A percentile compares a stretch with the other conserved stretches of the same genome.
These are phyloP conservation scores for Blakeslea trispora DNA, from an alignment of 371 early-diverging fungal species.

Conservation along the genomic window DNA sequence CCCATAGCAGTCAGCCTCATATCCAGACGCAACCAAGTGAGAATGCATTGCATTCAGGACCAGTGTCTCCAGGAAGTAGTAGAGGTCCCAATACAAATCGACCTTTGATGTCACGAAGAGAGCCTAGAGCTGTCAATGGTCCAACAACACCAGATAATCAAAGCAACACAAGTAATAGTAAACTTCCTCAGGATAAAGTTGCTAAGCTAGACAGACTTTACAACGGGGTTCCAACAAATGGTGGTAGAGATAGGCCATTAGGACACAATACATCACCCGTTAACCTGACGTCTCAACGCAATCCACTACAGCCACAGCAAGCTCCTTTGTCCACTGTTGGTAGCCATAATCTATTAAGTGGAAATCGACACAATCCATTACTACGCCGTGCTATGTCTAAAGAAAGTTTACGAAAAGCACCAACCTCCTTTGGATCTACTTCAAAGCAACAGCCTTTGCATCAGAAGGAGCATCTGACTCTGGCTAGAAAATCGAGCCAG, in stretches of 20 bases:
- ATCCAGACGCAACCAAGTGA: conserved; percentile 5
- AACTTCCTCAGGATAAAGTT: conserved; percentile 17
- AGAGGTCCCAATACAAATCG: background rate
- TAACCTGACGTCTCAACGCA: conserved; percentile 1
- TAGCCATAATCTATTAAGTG: background rate
- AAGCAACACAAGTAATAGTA: conserved; percentile 13
- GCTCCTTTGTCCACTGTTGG: conserved; percentile 1
- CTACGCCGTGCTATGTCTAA: conserved; percentile 37
- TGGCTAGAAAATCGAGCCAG: conserved; percentile 9
- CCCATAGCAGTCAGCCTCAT: conserved; percentile 1
- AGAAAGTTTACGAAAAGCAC: conserved; percentile 24
- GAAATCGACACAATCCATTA: conserved; percentile 21
- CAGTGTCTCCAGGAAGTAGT: background rate
- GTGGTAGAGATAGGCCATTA: conserved; percentile 8
- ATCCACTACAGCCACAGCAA: conserved; percentile 6
- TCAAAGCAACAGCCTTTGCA: background rate
- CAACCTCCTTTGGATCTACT: background rate
- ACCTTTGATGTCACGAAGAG: background rate
- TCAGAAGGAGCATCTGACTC: background rate
- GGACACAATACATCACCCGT: conserved; percentile 9
- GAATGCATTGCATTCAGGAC: background rate
- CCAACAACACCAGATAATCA: background rate
- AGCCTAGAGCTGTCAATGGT: background rate
- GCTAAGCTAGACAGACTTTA: conserved; percentile 40
- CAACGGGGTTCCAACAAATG: conserved; percentile 37